These are phyloP conservation scores for Penstemon barbatus DNA, from an alignment of 257 asterid genomes.

Conservation along the genomic window DNA sequence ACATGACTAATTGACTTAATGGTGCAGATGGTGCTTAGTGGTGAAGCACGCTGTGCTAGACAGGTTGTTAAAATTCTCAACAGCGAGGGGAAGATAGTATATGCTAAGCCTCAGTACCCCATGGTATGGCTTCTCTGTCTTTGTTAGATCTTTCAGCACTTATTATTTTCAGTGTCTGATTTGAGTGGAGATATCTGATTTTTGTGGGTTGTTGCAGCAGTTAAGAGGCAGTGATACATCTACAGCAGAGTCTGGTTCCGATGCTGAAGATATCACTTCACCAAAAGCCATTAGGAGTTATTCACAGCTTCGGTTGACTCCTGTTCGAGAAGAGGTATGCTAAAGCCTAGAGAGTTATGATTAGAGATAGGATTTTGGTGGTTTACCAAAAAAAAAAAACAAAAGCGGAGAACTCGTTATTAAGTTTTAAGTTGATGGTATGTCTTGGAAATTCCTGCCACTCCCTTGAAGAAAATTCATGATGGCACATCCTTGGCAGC, in stretches of 20 bases:
- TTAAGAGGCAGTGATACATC: conserved; percentile 94
- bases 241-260: conserved; percentile 98
- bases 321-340: conserved; percentile 96
- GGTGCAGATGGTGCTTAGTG: conserved; percentile 78
- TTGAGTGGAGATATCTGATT: conserved; percentile 20
- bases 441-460: conserved; percentile 14
- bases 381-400: not conserved
- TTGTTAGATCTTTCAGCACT: conserved; percentile 6
- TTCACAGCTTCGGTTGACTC: conserved; percentile 91
- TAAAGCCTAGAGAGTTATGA: conserved; percentile 17
- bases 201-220: conserved; percentile 40
- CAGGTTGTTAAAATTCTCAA: conserved; percentile 91
- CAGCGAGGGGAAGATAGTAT: conserved; percentile 94
- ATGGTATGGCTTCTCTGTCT: conserved; percentile 43
- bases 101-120: conserved; percentile 85
- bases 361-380: conserved; percentile 9
- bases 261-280: conserved; percentile 95
- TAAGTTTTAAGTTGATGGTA: conserved; percentile 14
- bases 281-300: conserved; percentile 85
- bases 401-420: not conserved
- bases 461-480: not conserved
- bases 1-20: conserved; percentile 25
- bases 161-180: conserved; percentile 7
- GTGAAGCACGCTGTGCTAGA: conserved; percentile 78
- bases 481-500: not conserved